phyloP scores from a whole-genome alignment of 805 yeast genomes.

The Saturnispora serradocipensis region DNA sequence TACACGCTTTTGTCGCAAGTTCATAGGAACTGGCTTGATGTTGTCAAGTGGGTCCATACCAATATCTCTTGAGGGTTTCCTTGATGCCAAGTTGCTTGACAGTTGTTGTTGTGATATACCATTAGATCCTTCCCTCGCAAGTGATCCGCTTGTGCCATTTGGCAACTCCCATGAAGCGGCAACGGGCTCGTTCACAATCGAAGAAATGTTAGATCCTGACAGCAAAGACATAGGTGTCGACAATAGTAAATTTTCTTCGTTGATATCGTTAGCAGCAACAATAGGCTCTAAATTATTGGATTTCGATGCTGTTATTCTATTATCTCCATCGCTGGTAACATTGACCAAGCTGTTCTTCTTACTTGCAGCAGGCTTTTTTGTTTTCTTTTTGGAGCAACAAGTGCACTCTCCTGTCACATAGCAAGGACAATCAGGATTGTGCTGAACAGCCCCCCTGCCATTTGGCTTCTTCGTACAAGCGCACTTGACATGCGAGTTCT shows the following conservation, averaged over 20 bases:
- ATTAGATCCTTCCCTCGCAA: slow-evolving; percentile 17
- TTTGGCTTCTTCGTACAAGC: slow-evolving; percentile 49
- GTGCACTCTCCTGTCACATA: slow-evolving; percentile 25
- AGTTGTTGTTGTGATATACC: slow-evolving; percentile 18
- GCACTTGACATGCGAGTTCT: slow-evolving; percentile 61
- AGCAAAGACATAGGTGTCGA: neutral
- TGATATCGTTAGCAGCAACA: neutral
- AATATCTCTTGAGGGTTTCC: slow-evolving; percentile 20
- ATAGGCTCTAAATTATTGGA: neutral
- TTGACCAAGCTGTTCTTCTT: neutral
- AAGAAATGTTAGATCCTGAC: neutral
- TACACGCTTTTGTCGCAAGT: slow-evolving; percentile 20
- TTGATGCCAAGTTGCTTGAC: slow-evolving; percentile 10
- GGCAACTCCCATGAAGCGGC: neutral
- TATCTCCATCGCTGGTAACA: neutral
- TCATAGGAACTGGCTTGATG: slow-evolving; percentile 9
- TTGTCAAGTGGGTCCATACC: slow-evolving; percentile 24
- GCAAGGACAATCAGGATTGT: slow-evolving; percentile 26
- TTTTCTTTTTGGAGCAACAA: slow-evolving; percentile 23
- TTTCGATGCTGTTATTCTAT: too few species aligned
- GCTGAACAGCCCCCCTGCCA: slow-evolving; percentile 15
- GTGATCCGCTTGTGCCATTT: neutral
- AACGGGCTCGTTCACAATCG: neutral
- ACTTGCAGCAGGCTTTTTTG: slow-evolving; percentile 15
- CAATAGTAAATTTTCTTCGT: neutral